Percentiles rank a stretch among this genome's conserved stretches.
Conservation (phyloP, 768 basidiomycete genomes). For the Panaeolus papilionaceus region DNA sequence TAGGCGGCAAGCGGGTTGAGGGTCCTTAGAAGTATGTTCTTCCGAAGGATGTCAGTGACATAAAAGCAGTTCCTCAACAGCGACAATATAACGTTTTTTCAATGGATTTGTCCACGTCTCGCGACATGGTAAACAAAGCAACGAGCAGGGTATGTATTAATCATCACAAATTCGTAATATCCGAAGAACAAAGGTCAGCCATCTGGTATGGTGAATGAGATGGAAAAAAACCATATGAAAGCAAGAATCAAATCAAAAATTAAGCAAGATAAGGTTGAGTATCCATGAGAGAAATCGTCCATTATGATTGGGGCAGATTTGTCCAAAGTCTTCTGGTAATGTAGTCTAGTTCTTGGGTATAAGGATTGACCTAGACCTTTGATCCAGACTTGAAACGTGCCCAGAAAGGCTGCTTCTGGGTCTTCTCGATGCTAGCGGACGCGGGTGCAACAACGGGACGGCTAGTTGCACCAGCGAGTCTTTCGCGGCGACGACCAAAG, state of each 20-base stretch:
- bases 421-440: constrained; percentile 31
- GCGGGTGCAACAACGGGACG: constrained; percentile 29
- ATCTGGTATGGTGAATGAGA: neutral
- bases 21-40: neutral
- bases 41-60: neutral
- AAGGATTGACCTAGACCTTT: neutral
- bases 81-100: too few species aligned
- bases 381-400: constrained; percentile 8
- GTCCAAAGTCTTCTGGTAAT: neutral
- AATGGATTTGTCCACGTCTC: too few species aligned
- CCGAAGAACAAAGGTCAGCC: neutral
- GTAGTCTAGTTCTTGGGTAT: neutral
- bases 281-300: neutral
- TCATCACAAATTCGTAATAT: neutral
- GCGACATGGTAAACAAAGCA: neutral
- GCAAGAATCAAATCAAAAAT: neutral
- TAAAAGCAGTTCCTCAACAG: too few species aligned
- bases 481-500: constrained; percentile 65
- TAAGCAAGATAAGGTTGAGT: neutral
- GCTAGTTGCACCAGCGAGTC: constrained; percentile 49
- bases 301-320: neutral
- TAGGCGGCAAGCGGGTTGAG: neutral
- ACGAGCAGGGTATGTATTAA: neutral
- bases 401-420: constrained; percentile 5
- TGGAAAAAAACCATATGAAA: neutral